phyloP scores from a whole-genome alignment of 345 rosid species.

The Camelina laxa region DNA sequence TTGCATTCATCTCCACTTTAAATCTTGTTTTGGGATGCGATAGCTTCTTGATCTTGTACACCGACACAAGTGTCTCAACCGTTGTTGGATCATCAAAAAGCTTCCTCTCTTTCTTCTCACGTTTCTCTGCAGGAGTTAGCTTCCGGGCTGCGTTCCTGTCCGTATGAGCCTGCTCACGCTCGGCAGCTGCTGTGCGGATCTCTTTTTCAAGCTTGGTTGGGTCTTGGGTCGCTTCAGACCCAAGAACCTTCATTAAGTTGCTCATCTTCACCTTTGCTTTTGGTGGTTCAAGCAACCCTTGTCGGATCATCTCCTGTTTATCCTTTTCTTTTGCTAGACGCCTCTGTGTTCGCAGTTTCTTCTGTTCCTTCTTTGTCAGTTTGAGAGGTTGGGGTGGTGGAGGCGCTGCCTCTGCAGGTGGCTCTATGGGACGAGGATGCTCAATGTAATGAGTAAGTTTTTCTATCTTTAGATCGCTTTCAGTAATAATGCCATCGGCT shows the following conservation, averaged over 20 bases:
- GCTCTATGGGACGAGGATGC: conserved; percentile 94
- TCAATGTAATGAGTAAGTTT: conserved; percentile 82
- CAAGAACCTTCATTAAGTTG: conserved; percentile 95
- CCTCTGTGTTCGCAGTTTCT: conserved; percentile 93
- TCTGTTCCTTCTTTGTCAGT: conserved; percentile 93
- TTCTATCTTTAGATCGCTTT: conserved; percentile 64
- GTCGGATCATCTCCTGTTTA: conserved; percentile 95
- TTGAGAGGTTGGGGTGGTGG: conserved; percentile 93
- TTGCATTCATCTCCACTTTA: conserved; percentile 93
- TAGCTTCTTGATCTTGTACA: conserved; percentile 82
- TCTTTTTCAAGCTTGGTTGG: conserved; percentile 96
- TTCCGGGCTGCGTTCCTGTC: conserved; percentile 90
- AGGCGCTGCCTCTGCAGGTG: conserved; percentile 94
- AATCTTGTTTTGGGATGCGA: conserved; percentile 83
- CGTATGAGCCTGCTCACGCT: conserved; percentile 97
- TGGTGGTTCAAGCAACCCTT: conserved; percentile 92
- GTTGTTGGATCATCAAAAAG: conserved; percentile 78
- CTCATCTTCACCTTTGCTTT: conserved; percentile 94
- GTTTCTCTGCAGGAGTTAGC: conserved; percentile 92
- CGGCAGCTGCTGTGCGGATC: conserved; percentile 91
- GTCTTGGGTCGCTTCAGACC: conserved; percentile 98
- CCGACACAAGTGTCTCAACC: conserved; percentile 75
- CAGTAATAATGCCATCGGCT: conserved; percentile 47
- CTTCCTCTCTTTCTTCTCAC: conserved; percentile 93
- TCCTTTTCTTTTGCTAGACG: conserved; percentile 91